Evolutionary conservation across 2,329 filamentous ascomycete genomes (phyloP).

Genomic region (Fusarium caatingaense): DNA sequence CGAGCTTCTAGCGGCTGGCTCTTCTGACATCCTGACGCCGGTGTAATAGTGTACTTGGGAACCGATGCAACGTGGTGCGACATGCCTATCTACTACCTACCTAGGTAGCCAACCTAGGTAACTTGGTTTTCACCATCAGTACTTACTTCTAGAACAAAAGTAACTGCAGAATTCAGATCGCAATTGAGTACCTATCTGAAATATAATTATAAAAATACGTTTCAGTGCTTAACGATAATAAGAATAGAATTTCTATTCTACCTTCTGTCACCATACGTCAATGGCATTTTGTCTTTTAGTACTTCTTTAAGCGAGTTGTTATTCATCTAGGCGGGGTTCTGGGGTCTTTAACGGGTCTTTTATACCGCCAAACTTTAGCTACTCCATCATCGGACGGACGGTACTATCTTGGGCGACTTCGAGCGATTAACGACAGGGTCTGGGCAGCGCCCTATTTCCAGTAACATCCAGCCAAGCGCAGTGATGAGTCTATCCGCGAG

Average conservation of each 20-base stretch:
- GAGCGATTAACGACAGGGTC: constrained; percentile 18
- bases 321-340: constrained; percentile 23
- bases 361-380: constrained; percentile 1
- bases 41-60: background rate
- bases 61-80: background rate
- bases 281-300: background rate
- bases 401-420: background rate
- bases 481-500: constrained; percentile 32
- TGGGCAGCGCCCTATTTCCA: constrained; percentile 8
- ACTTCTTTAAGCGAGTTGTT: background rate
- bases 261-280: background rate
- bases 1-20: background rate
- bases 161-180: background rate
- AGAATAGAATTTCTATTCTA: background rate
- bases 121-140: background rate
- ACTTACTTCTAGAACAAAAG: background rate
- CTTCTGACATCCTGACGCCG: background rate
- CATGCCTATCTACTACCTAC: background rate
- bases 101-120: background rate
- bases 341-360: constrained; percentile 24
- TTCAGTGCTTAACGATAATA: background rate
- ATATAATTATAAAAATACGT: background rate
- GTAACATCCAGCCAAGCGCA: constrained; percentile 8
- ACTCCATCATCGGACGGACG: background rate
- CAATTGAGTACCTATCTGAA: background rate